Conservation (phyloP, 306 rosid species). For the Corylus heterophylla region DNA sequence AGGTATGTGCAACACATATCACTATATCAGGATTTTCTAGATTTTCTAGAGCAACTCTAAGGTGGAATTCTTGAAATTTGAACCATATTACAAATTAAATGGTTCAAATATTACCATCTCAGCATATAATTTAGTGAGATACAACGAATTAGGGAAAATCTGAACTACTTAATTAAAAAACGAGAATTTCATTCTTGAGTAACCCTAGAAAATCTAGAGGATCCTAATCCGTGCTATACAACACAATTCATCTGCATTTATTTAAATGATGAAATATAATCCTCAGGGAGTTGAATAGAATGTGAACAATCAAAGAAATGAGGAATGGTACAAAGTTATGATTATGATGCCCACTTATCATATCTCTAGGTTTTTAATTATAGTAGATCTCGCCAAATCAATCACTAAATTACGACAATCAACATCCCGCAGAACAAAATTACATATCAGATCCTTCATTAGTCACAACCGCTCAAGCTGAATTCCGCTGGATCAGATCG, state of each 20-base stretch:
- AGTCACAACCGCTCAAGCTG: background rate
- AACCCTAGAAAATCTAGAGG: background rate
- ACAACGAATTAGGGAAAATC: too few species aligned
- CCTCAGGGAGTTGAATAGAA: background rate
- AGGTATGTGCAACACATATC: too few species aligned
- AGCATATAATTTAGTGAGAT: too few species aligned
- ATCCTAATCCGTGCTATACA: background rate
- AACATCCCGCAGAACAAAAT: background rate
- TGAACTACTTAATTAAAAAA: too few species aligned
- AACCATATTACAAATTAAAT: too few species aligned
- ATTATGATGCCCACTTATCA: background rate
- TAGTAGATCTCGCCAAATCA: background rate
- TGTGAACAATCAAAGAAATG: background rate
- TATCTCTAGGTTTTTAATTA: background rate
- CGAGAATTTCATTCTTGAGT: too few species aligned
- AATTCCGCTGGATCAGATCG: background rate
- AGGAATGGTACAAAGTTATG: too few species aligned
- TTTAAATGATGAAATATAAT: background rate
- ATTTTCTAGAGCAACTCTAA: too few species aligned
- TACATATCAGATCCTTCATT: background rate
- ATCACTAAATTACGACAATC: background rate
- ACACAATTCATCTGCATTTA: background rate
- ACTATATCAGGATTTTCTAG: too few species aligned
- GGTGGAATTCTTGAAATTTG: too few species aligned
- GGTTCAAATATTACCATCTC: too few species aligned